Evolutionary conservation across 495 filamentous ascomycete genomes (phyloP).

Genomic region (Lasiosphaeria ovina): DNA sequence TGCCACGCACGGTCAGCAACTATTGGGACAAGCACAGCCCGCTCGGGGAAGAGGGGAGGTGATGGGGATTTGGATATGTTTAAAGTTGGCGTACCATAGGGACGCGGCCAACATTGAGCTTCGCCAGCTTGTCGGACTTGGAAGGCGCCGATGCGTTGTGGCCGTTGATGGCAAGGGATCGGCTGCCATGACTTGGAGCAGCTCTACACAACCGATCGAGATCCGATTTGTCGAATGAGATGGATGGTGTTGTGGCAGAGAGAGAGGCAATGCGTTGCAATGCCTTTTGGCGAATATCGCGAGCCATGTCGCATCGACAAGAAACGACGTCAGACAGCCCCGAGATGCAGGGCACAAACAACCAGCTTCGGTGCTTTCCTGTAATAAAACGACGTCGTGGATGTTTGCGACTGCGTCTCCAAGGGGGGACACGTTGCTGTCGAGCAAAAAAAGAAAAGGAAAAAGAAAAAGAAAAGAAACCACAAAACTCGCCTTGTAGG

Average conservation of each 20-base stretch:
- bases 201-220: slow-evolving; percentile 61
- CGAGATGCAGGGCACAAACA: no score
- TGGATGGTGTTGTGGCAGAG: slow-evolving; percentile 50
- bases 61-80: neutral
- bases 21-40: neutral
- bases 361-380: no score
- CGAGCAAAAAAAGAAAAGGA: neutral
- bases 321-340: neutral
- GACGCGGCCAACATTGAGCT: slow-evolving; percentile 37
- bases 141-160: slow-evolving; percentile 12
- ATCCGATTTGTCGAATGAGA: slow-evolving; percentile 59
- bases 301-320: slow-evolving; percentile 34
- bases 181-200: slow-evolving; percentile 40
- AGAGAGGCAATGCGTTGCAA: slow-evolving; percentile 70
- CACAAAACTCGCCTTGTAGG: neutral
- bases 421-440: neutral
- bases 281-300: slow-evolving; percentile 60
- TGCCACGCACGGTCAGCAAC: slow-evolving; percentile 29
- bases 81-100: slow-evolving; percentile 48
- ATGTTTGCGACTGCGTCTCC: no score
- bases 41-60: neutral
- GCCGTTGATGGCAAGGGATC: slow-evolving; percentile 36
- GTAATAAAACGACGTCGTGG: no score
- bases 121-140: neutral
- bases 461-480: neutral